Evolutionary conservation across 768 basidiomycete species (phyloP).

Genomic region (Agaricus blazei): DNA sequence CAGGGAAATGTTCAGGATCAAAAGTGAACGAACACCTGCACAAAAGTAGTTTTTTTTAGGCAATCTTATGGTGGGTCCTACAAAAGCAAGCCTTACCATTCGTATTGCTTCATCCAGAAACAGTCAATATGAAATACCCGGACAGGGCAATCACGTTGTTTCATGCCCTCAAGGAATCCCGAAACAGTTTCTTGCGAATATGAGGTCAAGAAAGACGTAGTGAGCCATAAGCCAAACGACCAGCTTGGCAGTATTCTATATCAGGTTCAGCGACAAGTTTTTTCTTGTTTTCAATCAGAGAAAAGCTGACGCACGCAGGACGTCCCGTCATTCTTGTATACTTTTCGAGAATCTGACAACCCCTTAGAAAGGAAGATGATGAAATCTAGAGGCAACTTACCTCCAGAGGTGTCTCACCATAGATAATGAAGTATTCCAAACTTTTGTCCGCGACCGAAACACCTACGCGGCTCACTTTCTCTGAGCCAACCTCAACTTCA

Average conservation of each 20-base stretch:
- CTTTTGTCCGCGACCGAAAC: conserved; percentile 56
- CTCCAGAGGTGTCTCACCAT: conserved; percentile 61
- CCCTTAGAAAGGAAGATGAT: background rate
- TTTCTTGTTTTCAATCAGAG: background rate
- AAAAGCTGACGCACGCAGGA: conserved; percentile 37
- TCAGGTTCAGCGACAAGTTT: conserved; percentile 17
- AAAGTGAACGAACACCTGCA: conserved; percentile 70
- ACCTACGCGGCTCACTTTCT: conserved; percentile 61
- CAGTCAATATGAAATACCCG: conserved; percentile 76
- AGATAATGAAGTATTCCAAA: conserved; percentile 69
- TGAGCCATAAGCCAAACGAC: conserved; percentile 77
- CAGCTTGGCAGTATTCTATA: conserved; percentile 60
- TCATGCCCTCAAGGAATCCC: conserved; percentile 68
- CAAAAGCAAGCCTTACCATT: conserved; percentile 37
- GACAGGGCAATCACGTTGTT: conserved; percentile 53
- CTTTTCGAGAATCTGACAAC: conserved; percentile 45
- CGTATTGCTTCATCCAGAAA: conserved; percentile 73
- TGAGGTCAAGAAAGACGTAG: conserved; percentile 71
- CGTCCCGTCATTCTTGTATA: conserved; percentile 61
- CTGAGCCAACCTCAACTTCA: conserved; percentile 67
- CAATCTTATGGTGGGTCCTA: conserved; percentile 3
- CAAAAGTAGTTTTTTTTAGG: conserved; percentile 13
- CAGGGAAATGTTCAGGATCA: conserved; percentile 71
- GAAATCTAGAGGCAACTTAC: conserved; percentile 26
- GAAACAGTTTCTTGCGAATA: conserved; percentile 67